These are phyloP conservation scores for Coprinopsis cinerea DNA, from an alignment of 768 basidiomycete species.

Conservation along the genomic window DNA sequence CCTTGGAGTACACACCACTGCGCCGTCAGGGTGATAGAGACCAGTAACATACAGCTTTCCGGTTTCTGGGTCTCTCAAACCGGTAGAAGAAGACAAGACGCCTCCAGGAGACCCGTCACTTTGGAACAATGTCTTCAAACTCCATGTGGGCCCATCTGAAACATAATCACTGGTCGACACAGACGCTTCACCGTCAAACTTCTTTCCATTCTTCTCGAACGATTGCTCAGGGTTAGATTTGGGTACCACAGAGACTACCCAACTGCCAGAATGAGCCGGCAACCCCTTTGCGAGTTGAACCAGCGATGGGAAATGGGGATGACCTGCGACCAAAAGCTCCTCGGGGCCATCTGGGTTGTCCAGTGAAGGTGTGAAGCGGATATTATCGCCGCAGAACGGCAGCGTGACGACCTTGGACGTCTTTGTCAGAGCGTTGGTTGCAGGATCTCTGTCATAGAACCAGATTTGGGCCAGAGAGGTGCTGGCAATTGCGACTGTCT, in stretches of 20 bases:
- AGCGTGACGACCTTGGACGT: conserved; percentile 34
- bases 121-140: conserved; percentile 63
- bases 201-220: conserved; percentile 9
- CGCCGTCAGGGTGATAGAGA: conserved; percentile 49
- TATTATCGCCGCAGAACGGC: conserved; percentile 61
- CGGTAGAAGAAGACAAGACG: conserved; percentile 50
- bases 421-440: conserved; percentile 37
- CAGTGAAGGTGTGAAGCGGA: conserved; percentile 41
- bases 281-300: conserved; percentile 38
- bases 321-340: conserved; percentile 54
- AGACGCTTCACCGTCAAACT: conserved; percentile 42
- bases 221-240: conserved; percentile 9
- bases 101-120: conserved; percentile 51
- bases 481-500: conserved; percentile 52
- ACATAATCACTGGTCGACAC: conserved; percentile 40
- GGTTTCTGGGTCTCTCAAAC: conserved; percentile 42
- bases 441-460: conserved; percentile 45
- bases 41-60: conserved; percentile 51
- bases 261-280: conserved; percentile 44
- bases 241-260: conserved; percentile 46
- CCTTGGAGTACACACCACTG: conserved; percentile 40
- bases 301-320: conserved; percentile 57
- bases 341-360: conserved; percentile 22
- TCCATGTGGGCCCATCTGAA: conserved; percentile 27
- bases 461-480: conserved; percentile 41